These are phyloP conservation scores for Sugiyamaella floridensis DNA, from an alignment of 805 yeast genomes.

Conservation along the genomic window DNA sequence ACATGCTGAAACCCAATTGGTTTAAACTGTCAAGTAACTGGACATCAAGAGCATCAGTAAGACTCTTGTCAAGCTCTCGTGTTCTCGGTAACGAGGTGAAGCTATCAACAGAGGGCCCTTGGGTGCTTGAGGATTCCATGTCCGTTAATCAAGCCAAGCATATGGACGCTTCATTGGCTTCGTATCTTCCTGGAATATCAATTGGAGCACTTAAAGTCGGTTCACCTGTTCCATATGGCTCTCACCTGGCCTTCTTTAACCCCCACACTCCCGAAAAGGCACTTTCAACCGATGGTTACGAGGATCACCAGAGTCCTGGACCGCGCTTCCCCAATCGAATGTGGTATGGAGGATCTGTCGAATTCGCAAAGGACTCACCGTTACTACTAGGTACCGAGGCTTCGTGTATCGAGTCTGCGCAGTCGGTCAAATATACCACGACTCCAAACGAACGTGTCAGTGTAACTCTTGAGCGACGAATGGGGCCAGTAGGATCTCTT, in stretches of 20 bases:
- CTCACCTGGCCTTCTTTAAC: constrained; percentile 61
- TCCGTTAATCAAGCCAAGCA: constrained; percentile 25
- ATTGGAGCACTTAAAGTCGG: constrained; percentile 4
- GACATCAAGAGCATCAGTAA: background rate
- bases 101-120: constrained; percentile 18
- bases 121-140: constrained; percentile 25
- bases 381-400: constrained; percentile 35
- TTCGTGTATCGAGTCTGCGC: constrained; percentile 49
- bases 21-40: no score
- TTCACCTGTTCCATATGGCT: constrained; percentile 39
- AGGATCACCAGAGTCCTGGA: constrained; percentile 64
- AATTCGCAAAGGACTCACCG: constrained; percentile 30
- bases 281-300: constrained; percentile 72
- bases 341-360: constrained; percentile 72
- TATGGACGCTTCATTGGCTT: constrained; percentile 26
- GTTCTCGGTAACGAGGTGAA: no score
- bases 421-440: constrained; percentile 11
- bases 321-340: constrained; percentile 45
- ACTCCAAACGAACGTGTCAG: constrained; percentile 30
- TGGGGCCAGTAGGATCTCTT: constrained; percentile 21
- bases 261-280: constrained; percentile 43
- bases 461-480: constrained; percentile 50
- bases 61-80: background rate
- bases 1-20: no score
- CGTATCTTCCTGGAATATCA: constrained; percentile 21